Evolutionary conservation across 2,329 filamentous ascomycete genomes (phyloP), one percentile per base, ranked within the genome.

Genomic region (Ramularia collo-cygni): DNA sequence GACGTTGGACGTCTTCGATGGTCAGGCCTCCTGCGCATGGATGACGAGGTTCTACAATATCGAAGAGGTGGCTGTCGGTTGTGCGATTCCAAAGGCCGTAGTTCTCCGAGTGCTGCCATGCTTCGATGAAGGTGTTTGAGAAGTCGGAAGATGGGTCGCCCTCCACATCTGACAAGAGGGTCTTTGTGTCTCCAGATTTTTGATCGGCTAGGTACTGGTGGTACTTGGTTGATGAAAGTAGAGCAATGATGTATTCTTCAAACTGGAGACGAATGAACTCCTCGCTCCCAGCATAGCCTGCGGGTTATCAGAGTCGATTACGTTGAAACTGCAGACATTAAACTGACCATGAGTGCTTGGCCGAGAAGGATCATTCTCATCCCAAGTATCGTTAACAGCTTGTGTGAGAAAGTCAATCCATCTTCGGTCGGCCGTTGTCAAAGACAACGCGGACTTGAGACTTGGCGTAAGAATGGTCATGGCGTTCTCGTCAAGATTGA

Each of bases 321-420:
- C 21, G 6, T 24, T 10, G 6, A 6, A 24, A 6, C 21, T 6
- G 10, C 6, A 6, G 6, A 24, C 6, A 24, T 24, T 24, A 24
- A 6, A 24, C 21, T 24, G 21, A 24, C 21, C 89, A 71, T 95
- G 82, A 2, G 87, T 94, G 56, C 88, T 95, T n/a, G 92, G 92
- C 34, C 85, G 76, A 47, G 79, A 78, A 0, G 92, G 92, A 56
- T 96, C 90, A 4, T 79, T 71, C 29, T 95, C 87, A 59, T 98
- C 92, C 92, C 92, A 98, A 0, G 92, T 95, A 50, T 96, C 88
- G 55, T 92, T 85, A 15, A 98, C 86, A 28, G 88, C 85, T 55
- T 95, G 86, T 0, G 88, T 93, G 38, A 98, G 75, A 54, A 88
- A 89, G 65, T 98, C 92, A 52, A 98, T 95, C 90, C 92, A 98